Evolutionary conservation across 83 land plant genomes (phyloP).

Genomic region (Isoetes engelmannii): DNA sequence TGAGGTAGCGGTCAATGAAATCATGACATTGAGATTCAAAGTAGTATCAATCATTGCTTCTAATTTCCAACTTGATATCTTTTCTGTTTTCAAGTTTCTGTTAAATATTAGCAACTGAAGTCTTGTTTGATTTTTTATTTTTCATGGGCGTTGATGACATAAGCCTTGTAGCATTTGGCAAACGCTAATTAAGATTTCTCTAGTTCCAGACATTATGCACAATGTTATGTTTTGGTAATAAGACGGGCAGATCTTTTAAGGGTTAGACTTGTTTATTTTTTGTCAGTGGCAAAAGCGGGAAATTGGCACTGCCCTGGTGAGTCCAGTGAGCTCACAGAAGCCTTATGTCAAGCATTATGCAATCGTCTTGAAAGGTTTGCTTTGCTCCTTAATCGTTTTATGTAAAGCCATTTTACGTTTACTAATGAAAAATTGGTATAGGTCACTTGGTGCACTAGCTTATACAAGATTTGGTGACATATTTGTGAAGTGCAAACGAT

Average conservation of each 20-base stretch:
- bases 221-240: not conserved
- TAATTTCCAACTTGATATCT: no score
- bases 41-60: no score
- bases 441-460: slow-evolving; percentile 51
- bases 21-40: no score
- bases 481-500: slow-evolving; percentile 55
- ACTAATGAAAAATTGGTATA: not conserved
- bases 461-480: slow-evolving; percentile 90
- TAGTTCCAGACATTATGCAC: not conserved
- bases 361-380: slow-evolving; percentile 76
- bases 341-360: slow-evolving; percentile 76
- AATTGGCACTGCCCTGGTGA: slow-evolving; percentile 80
- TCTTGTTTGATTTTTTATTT: no score
- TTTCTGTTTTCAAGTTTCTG: no score
- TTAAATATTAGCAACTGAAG: no score
- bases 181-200: not conserved
- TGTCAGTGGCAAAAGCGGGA: slow-evolving; percentile 61
- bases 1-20: no score
- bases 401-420: not conserved
- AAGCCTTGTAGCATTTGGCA: no score
- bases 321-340: slow-evolving; percentile 69
- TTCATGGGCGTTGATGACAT: no score
- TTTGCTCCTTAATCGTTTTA: not conserved
- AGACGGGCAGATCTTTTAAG: not conserved
- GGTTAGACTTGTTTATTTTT: not conserved